Evolutionary conservation across 805 yeast genomes (phyloP), one percentile per base, ranked within the genome.

Genomic region (Metschnikowia bowlesiae): DNA sequence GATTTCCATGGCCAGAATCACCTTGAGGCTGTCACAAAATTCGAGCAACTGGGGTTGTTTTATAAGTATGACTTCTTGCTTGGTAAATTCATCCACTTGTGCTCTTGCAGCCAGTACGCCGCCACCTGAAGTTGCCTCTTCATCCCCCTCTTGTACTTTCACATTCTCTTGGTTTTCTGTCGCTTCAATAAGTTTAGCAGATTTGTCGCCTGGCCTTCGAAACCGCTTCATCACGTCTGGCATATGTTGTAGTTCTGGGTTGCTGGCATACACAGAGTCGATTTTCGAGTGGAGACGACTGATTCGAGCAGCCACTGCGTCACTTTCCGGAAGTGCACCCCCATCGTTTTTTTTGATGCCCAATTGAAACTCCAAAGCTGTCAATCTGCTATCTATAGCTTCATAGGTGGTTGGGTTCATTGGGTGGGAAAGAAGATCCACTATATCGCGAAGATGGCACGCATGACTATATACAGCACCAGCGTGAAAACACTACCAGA

Each of bases 1-100:
- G 11, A 60, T 42, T 29, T 66, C 67, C 53, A 68, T 44, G 7
- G 51, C 52, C 36, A 62, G 57, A 32, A 69, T 54, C 42, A 63
- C 61, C 35, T 50, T 41, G 16, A 64, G 52, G 38, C 62, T 60
- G 9, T 53, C 52, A 34, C 55, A 59, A 3, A 66, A 64, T 31
- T 57, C 55, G 33, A 55, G 51, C 14, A 69, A 55, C 3, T 39
- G 44, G 1, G 64, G 61, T 38, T 57, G 58, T 34, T 62, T 62
- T n/a, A 64, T 44, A 2, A 61, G 49, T 1, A 69, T 41, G 42
- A 61, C 40, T 41, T 62, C 58, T 47, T 62, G 57, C 42, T 63
- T 63, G 13, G 47, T 53, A 4, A 50, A 49, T 22, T 35, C 26
- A 36, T 44, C 46, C 10, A 44, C 32, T 13, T 29, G 34, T 13